Conservation (phyloP, 2,329 filamentous ascomycete genomes). For the Hypoxylon sp. region DNA sequence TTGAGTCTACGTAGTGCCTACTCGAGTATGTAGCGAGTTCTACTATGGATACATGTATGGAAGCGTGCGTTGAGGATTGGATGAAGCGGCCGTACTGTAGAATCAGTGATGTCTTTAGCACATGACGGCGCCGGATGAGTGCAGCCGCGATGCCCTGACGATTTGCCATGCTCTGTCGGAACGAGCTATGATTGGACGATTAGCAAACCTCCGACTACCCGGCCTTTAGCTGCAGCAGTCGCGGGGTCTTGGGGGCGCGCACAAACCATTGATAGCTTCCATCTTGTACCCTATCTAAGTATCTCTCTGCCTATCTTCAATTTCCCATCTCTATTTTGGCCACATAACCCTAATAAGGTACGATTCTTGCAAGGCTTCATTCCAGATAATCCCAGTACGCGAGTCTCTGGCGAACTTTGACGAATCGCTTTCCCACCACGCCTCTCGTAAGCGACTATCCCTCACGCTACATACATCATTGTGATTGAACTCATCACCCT, state of each 20-base stretch:
- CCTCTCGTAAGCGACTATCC: neutral
- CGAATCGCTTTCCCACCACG: neutral
- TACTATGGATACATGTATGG: neutral
- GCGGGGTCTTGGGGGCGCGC: conserved; percentile 36
- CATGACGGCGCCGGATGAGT: neutral
- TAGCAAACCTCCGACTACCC: conserved; percentile 25
- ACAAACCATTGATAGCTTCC: conserved; percentile 32
- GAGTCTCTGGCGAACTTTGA: conserved; percentile 1
- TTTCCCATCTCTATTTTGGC: conserved; percentile 19
- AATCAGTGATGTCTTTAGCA: neutral
- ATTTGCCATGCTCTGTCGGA: conserved; percentile 39
- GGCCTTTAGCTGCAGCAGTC: conserved; percentile 24
- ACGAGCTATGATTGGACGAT: conserved; percentile 41
- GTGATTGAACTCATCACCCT: conserved; percentile 8
- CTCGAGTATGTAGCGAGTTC: neutral
- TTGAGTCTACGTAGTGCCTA: neutral
- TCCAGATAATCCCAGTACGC: neutral
- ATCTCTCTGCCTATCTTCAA: conserved; percentile 22
- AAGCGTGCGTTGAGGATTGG: conserved; percentile 7
- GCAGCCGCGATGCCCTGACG: conserved; percentile 28
- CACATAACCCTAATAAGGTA: conserved; percentile 12
- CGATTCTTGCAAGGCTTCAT: neutral
- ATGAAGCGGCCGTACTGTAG: neutral
- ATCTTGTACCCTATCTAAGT: conserved; percentile 9
- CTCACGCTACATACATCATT: conserved; percentile 1